Conservation (phyloP, 2,329 filamentous ascomycete species). For the Sporothrix brasiliensis region DNA sequence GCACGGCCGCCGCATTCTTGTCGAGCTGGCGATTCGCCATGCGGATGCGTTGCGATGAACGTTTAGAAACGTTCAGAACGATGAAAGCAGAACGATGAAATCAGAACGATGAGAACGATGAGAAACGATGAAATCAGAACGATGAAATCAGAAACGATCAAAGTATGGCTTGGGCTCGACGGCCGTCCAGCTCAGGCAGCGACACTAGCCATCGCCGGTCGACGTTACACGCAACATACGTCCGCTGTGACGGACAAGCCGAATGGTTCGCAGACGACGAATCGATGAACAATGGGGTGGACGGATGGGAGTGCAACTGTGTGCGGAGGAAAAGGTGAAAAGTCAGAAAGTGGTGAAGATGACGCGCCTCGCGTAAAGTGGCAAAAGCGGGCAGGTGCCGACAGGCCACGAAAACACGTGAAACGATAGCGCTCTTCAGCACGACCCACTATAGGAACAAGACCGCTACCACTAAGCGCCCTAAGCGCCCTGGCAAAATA, state of each 20-base stretch:
- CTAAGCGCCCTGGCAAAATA: no score
- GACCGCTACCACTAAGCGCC: no score
- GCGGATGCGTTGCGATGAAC: no score
- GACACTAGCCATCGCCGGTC: constrained; percentile 25
- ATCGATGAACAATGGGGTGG: not conserved
- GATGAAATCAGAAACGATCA: not conserved
- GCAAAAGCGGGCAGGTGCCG: constrained; percentile 12
- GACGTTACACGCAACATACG: constrained; percentile 17
- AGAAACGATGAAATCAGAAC: not conserved
- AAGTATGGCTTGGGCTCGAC: not conserved
- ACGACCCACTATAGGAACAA: constrained; percentile 4
- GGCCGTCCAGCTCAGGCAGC: not conserved
- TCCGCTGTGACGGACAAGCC: not conserved
- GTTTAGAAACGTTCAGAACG: no score
- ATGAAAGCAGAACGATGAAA: no score
- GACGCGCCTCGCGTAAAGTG: constrained; percentile 34
- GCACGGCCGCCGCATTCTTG: constrained; percentile 64
- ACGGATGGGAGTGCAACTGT: not conserved
- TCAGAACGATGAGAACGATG: not conserved
- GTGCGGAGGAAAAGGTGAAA: not conserved
- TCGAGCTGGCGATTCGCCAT: constrained; percentile 64
- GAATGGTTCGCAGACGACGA: not conserved
- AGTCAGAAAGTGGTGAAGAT: constrained; percentile 19
- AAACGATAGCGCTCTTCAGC: constrained; percentile 11
- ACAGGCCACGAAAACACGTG: constrained; percentile 35